Evolutionary conservation across 495 filamentous ascomycete genomes (phyloP).

Genomic region (Aspergillus taichungensis): DNA sequence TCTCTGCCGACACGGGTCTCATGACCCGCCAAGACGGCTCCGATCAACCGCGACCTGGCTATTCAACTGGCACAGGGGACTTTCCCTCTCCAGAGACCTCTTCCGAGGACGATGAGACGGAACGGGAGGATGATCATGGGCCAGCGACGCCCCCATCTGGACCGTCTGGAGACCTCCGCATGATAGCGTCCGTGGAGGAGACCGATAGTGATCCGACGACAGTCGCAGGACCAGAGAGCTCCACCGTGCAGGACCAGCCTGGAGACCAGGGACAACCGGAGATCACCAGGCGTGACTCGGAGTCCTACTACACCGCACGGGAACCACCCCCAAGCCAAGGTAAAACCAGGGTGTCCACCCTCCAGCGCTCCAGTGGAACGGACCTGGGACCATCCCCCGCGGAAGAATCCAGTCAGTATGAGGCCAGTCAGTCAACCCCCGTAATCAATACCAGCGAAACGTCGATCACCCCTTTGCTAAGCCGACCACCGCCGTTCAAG

Average conservation of each 20-base stretch:
- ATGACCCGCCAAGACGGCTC: conserved; percentile 31
- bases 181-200: no score
- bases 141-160: neutral
- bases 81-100: conserved; percentile 15
- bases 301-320: conserved; percentile 16
- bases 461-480: conserved; percentile 31
- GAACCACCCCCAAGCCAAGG: conserved; percentile 3
- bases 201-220: no score
- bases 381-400: neutral
- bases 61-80: conserved; percentile 12
- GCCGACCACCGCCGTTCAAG: conserved; percentile 12
- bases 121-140: conserved; percentile 12
- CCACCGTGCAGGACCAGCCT: no score
- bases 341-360: neutral
- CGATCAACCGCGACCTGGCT: conserved; percentile 30
- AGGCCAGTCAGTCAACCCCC: conserved; percentile 13
- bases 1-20: conserved; percentile 38
- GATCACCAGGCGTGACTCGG: no score
- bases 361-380: neutral
- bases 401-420: conserved; percentile 7
- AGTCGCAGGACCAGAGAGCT: no score
- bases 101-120: conserved; percentile 10
- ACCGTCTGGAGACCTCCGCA: neutral
- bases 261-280: no score
- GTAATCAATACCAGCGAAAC: conserved; percentile 25